These are phyloP conservation scores for Gaeumannomyces tritici DNA, from an alignment of 2,329 filamentous ascomycete genomes.

Conservation along the genomic window DNA sequence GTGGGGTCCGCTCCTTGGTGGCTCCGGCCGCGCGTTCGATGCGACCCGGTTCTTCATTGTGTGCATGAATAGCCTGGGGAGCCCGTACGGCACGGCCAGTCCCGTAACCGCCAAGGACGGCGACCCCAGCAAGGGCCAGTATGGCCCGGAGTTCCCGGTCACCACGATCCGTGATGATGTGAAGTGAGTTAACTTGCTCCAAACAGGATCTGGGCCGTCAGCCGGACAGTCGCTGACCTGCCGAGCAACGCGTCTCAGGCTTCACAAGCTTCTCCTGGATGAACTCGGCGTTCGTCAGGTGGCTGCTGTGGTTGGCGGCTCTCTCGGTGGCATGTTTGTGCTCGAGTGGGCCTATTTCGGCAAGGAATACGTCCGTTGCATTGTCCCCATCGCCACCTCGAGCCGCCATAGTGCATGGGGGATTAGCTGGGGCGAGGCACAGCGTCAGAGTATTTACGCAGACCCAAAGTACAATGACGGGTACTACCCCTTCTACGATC, in stretches of 20 bases:
- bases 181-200: slow-evolving; percentile 46
- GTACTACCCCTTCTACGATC: slow-evolving; percentile 83
- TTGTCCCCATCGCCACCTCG: slow-evolving; percentile 79
- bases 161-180: slow-evolving; percentile 96
- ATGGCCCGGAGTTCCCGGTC: slow-evolving; percentile 92
- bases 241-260: slow-evolving; percentile 29
- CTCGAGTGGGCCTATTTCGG: slow-evolving; percentile 89
- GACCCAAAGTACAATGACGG: slow-evolving; percentile 98
- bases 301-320: slow-evolving; percentile 72
- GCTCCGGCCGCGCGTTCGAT: slow-evolving; percentile 71
- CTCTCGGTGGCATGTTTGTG: slow-evolving; percentile 85
- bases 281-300: slow-evolving; percentile 72
- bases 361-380: slow-evolving; percentile 68
- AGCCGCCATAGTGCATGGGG: slow-evolving; percentile 82
- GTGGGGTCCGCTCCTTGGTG: slow-evolving; percentile 78
- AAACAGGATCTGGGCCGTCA: background rate
- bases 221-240: background rate
- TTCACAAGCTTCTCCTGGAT: slow-evolving; percentile 73
- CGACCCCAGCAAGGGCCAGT: slow-evolving; percentile 61
- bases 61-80: slow-evolving; percentile 78
- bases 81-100: slow-evolving; percentile 79
- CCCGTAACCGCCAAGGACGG: slow-evolving; percentile 84
- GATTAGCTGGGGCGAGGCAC: slow-evolving; percentile 84
- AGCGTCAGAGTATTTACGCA: slow-evolving; percentile 89
- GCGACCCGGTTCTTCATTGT: slow-evolving; percentile 76